phyloP scores from a whole-genome alignment of 73 alveolate species.

The Tetrahymena malaccensis region DNA sequence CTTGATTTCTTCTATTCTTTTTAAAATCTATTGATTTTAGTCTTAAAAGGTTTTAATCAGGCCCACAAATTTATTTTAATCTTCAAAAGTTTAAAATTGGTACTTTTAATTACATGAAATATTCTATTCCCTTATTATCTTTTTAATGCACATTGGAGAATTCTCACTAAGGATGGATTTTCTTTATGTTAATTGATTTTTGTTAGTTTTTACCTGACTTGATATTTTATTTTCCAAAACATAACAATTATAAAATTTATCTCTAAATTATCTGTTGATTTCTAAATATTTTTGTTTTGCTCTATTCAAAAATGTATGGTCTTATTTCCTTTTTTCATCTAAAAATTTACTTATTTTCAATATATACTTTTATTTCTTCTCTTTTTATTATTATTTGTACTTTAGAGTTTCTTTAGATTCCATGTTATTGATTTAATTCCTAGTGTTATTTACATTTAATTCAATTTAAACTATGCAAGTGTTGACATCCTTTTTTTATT shows the following conservation, averaged over 20 bases:
- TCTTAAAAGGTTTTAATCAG: not conserved
- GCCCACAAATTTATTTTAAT: not conserved
- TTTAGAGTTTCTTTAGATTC: too few relatives aligned
- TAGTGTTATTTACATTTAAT: too few relatives aligned
- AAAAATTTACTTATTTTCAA: not conserved
- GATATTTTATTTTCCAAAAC: not conserved
- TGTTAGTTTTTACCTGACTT: not conserved
- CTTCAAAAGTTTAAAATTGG: not conserved
- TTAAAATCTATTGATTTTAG: too few relatives aligned
- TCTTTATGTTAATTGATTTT: not conserved
- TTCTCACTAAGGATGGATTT: not conserved
- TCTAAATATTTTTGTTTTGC: not conserved
- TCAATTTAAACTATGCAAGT: too few relatives aligned
- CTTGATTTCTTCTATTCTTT: not conserved
- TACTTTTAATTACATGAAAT: not conserved
- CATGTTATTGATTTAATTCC: too few relatives aligned
- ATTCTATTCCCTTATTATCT: not conserved
- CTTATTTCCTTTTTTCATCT: not conserved
- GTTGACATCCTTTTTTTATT: too few relatives aligned
- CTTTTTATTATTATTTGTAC: not conserved
- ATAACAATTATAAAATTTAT: too few relatives aligned
- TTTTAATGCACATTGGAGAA: not conserved
- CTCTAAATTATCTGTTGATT: not conserved
- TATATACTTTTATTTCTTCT: not conserved
- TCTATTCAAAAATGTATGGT: not conserved